Conservation (phyloP, 129 eudicot species). For the Escallonia herrerae region DNA sequence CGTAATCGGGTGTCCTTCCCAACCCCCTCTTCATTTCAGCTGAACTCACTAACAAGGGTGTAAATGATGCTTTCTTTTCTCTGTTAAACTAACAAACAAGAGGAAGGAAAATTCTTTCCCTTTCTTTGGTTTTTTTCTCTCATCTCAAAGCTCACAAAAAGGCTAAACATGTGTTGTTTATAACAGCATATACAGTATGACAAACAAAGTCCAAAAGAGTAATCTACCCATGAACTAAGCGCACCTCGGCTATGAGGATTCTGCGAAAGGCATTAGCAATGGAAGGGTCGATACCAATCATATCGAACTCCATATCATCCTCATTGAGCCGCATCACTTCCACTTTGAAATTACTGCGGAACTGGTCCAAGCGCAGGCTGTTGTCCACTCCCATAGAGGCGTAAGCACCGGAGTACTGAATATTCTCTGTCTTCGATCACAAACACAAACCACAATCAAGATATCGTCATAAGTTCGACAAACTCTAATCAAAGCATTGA, state of each 20-base stretch:
- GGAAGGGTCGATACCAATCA: slow-evolving; percentile 86
- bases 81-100: too few species aligned
- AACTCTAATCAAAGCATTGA: neutral
- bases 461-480: neutral
- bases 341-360: slow-evolving; percentile 55
- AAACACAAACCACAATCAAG: neutral
- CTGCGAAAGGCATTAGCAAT: slow-evolving; percentile 89
- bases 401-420: slow-evolving; percentile 79
- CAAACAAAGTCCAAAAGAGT: neutral
- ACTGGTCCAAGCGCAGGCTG: slow-evolving; percentile 53
- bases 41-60: too few species aligned
- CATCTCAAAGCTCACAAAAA: too few species aligned
- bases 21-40: too few species aligned
- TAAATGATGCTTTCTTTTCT: too few species aligned
- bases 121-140: too few species aligned
- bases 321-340: slow-evolving; percentile 47
- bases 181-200: too few species aligned
- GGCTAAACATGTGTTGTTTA: too few species aligned
- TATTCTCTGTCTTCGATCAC: slow-evolving; percentile 62
- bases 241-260: slow-evolving; percentile 89
- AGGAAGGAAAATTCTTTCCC: too few species aligned
- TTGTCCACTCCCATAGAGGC: slow-evolving; percentile 83
- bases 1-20: too few species aligned
- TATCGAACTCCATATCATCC: slow-evolving; percentile 81
- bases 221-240: neutral